These are phyloP conservation scores for Rhinocladiella similis DNA, from an alignment of 2,329 filamentous ascomycete genomes.

Conservation along the genomic window DNA sequence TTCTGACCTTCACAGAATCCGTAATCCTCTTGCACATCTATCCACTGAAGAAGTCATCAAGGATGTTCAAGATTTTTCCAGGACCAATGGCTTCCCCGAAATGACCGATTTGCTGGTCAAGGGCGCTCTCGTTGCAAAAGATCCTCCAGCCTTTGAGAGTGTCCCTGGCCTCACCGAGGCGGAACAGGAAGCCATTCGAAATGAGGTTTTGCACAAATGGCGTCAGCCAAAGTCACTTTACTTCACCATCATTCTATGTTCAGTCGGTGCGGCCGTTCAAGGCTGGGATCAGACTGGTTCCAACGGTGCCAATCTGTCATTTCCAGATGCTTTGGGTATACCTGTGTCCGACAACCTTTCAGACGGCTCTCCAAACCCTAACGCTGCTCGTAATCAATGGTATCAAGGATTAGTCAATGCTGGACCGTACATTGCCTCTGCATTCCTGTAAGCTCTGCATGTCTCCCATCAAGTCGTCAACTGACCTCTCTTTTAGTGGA, in stretches of 20 bases:
- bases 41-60: constrained; percentile 22
- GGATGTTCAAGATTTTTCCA: constrained; percentile 42
- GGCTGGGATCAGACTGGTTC: constrained; percentile 47
- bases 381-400: constrained; percentile 50
- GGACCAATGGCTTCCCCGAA: constrained; percentile 36
- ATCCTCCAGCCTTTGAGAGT: constrained; percentile 22
- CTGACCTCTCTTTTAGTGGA: constrained; percentile 55
- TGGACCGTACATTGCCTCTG: constrained; percentile 52
- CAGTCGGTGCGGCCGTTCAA: constrained; percentile 45
- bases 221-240: constrained; percentile 39
- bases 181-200: constrained; percentile 37
- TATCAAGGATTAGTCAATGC: constrained; percentile 64
- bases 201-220: constrained; percentile 39
- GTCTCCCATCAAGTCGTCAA: constrained; percentile 54
- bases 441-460: constrained; percentile 51
- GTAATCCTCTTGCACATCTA: constrained; percentile 29
- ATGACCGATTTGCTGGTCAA: constrained; percentile 35
- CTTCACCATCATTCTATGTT: constrained; percentile 41
- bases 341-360: constrained; percentile 31
- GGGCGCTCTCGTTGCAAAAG: constrained; percentile 34
- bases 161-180: constrained; percentile 36
- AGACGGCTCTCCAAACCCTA: constrained; percentile 31
- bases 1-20: constrained; percentile 19
- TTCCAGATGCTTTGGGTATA: constrained; percentile 46
- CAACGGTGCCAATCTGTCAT: constrained; percentile 47